Evolutionary conservation across 495 filamentous ascomycete species (phyloP), one percentile per base, ranked within the genome.

Genomic region (Hypomontagnella monticulosa): DNA sequence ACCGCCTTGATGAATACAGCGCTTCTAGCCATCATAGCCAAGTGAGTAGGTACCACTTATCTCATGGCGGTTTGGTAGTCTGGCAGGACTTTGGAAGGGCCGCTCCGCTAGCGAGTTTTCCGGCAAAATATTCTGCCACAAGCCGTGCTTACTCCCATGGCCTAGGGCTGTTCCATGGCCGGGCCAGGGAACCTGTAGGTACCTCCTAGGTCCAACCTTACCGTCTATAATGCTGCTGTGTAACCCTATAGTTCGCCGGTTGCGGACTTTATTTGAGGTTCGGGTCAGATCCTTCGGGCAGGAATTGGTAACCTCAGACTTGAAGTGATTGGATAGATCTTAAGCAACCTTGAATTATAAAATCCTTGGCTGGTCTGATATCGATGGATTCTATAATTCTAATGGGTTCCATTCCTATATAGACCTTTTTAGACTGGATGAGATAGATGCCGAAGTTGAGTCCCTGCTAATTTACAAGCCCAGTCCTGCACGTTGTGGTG

Each of bases 401-500:
- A 27, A 58, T 42, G 18, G 46, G 33, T 15, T 43, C 38, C 15
- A 19, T 34, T 7, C 27, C 43, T 34, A 18, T 23, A 11, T n/a
- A 46, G 40, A 41, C 43, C n/a, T 37, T 16, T 49, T 36, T 12
- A 59, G 42, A 49, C 36, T 41, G 40, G 14, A 43, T 43, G 9
- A 36, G 41, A 59, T 36, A 68, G 54, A 50, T 69, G 66, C 66
- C 66, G 66, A 69, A 63, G 44, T 56, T 43, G 18, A 47, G 48
- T n/a, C 58, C 58, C 64, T 63, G 59, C 56, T 36, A 51, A 55
- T 60, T 47, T 36, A 14, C 32, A 46, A 12, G 15, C 16, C 41
- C 58, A 52, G 47, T n/a, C n/a, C n/a, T 54, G 65, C 65, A 68
- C 49, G 48, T 68, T 68, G 38, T 55, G 12, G 15, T 55, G 59